These are phyloP conservation scores for Ceratobasidium sp. DNA, from an alignment of 1,284 basidiomycete species.

Conservation along the genomic window DNA sequence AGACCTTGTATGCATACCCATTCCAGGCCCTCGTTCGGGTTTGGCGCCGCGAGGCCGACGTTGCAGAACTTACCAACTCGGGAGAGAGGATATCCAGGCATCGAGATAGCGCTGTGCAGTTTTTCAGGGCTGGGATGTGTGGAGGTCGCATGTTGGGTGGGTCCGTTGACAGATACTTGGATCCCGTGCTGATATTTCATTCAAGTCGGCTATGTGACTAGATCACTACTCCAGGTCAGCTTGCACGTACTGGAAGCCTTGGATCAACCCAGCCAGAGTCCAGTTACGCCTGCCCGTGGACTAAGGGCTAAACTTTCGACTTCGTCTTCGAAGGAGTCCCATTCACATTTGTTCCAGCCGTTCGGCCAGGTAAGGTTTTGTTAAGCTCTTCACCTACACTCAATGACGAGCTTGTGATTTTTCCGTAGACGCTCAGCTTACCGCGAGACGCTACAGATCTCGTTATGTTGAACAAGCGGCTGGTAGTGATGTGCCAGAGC, in stretches of 20 bases:
- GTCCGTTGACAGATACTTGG: slow-evolving; percentile 46
- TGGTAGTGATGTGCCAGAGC: slow-evolving; percentile 74
- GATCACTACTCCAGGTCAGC: slow-evolving; percentile 70
- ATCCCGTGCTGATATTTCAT: slow-evolving; percentile 4
- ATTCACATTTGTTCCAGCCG: slow-evolving; percentile 65
- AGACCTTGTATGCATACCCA: slow-evolving; percentile 72
- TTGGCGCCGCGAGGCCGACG: slow-evolving; percentile 63
- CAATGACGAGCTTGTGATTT: slow-evolving; percentile 3
- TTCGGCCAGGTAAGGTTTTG: slow-evolving; percentile 70
- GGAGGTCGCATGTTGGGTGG: slow-evolving; percentile 68
- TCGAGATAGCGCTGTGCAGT: slow-evolving; percentile 65
- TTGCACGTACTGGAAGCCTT: slow-evolving; percentile 64
- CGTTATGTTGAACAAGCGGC: slow-evolving; percentile 68
- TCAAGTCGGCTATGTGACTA: slow-evolving; percentile 76
- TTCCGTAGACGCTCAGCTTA: slow-evolving; percentile 70
- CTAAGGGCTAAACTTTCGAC: slow-evolving; percentile 15
- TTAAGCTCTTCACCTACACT: slow-evolving; percentile 26
- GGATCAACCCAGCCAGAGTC: slow-evolving; percentile 52
- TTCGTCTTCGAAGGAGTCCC: slow-evolving; percentile 32
- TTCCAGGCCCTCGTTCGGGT: slow-evolving; percentile 75
- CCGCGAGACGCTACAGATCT: slow-evolving; percentile 70
- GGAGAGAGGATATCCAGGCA: slow-evolving; percentile 69
- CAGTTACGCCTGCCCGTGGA: slow-evolving; percentile 29
- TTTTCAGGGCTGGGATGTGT: slow-evolving; percentile 70
- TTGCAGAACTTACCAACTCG: slow-evolving; percentile 66